Evolutionary conservation across 768 basidiomycete species (phyloP).

Genomic region (Suillus paluster): DNA sequence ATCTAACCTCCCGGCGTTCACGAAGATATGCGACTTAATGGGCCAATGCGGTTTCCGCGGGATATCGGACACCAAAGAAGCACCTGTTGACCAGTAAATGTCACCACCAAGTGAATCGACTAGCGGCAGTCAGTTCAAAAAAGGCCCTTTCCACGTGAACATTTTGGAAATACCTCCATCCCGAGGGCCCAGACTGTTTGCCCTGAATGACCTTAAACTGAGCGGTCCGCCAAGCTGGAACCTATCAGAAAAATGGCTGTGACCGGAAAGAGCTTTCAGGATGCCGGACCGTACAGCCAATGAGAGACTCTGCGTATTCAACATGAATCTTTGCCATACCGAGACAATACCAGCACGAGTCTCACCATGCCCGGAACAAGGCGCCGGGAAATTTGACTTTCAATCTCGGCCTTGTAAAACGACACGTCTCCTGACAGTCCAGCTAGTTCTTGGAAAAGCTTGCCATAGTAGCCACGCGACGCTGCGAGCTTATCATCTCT

Average conservation of each 20-base stretch:
- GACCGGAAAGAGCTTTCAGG: conserved; percentile 61
- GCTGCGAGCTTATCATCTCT: conserved; percentile 71
- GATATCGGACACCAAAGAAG: conserved; percentile 75
- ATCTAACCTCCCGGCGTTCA: conserved; percentile 82
- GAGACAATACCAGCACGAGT: conserved; percentile 8
- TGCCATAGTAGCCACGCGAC: conserved; percentile 64
- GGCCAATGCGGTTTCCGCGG: conserved; percentile 83
- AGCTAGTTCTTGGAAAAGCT: conserved; percentile 70
- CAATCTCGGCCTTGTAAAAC: conserved; percentile 75
- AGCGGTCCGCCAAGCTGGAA: conserved; percentile 94
- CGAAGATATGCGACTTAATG: conserved; percentile 76
- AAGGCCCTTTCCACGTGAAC: not conserved
- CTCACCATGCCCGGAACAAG: conserved; percentile 64
- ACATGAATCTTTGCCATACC: not conserved
- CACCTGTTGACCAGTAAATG: conserved; percentile 76
- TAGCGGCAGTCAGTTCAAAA: conserved; percentile 29
- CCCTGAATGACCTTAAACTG: conserved; percentile 77
- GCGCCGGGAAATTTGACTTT: conserved; percentile 63
- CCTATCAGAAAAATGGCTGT: conserved; percentile 76
- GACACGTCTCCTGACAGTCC: conserved; percentile 82
- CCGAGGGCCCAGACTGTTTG: conserved; percentile 76
- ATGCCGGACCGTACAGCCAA: conserved; percentile 74
- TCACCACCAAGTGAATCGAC: conserved; percentile 89
- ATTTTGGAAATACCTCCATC: conserved; percentile 52
- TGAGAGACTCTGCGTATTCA: conserved; percentile 64